These are phyloP conservation scores for Lantana camara DNA, from an alignment of 257 asterid genomes.

Conservation along the genomic window DNA sequence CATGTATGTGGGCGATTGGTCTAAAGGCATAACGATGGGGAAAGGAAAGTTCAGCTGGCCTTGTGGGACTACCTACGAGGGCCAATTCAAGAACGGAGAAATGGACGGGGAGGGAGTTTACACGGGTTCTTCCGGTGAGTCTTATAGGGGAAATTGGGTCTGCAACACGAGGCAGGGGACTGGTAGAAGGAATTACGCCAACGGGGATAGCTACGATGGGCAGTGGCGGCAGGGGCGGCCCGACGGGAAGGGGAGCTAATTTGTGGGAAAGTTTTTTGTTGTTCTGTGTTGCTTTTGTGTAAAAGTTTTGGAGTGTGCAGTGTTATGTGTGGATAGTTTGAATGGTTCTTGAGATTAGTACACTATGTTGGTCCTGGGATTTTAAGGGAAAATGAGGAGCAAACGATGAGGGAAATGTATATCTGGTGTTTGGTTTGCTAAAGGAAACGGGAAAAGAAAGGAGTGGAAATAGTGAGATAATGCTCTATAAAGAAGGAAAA, in stretches of 20 bases:
- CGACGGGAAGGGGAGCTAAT: constrained; percentile 62
- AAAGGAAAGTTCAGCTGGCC: constrained; percentile 95
- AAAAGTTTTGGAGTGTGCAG: no score
- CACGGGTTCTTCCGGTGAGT: constrained; percentile 60
- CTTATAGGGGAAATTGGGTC: constrained; percentile 74
- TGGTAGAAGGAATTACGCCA: constrained; percentile 58
- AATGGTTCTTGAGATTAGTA: no score
- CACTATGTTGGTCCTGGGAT: no score
- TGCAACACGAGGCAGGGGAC: constrained; percentile 69
- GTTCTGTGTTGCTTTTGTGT: no score
- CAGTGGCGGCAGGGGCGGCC: constrained; percentile 64
- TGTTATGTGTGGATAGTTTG: no score
- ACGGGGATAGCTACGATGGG: constrained; percentile 81
- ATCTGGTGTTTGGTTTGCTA: no score
- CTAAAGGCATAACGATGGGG: constrained; percentile 60
- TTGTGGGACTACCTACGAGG: constrained; percentile 85
- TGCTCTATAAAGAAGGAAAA: no score
- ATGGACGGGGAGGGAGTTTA: constrained; percentile 92
- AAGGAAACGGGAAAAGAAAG: no score
- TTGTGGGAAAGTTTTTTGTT: no score
- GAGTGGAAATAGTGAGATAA: no score
- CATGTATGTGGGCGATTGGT: constrained; percentile 91
- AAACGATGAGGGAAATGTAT: no score
- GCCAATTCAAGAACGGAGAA: constrained; percentile 72
- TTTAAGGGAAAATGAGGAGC: no score